Base-by-base conservation (phyloP, 371 early-diverging fungal species). In the Syncephalastrum racemosum region DNA sequence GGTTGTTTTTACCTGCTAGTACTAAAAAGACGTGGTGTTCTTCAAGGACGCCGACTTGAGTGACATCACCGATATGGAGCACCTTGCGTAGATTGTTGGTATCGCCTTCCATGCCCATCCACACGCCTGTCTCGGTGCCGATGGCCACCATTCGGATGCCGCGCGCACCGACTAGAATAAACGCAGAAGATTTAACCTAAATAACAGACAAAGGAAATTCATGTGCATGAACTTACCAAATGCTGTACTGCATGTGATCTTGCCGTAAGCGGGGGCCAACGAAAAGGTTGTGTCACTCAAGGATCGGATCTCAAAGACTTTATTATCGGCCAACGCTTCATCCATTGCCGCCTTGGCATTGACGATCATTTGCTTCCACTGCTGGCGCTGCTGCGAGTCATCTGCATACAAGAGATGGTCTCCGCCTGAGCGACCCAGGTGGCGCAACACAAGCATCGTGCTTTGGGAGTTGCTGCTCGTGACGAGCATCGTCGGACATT, bases 321-420 rank as follows among this genome's bases (percentile, higher is more conserved):
- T 62, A 58, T 75, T 66, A 47, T 81, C 77, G 25, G 73, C 75
- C 53, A 77, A 40, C 1, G 64, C 50, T 39, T 57, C 40, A 48
- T 75, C 75, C 24, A 68, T 45, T 65, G 46, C 84, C 25, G 77
- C 77, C 49, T 85, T 82, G 60, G 90, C 90, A 54, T 90, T 80
- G 46, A 84, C 76, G 19, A 96, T 87, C 58, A 86, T 85, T 55
- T 93, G 90, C 54, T 87, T 79, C 96, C 96, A 96, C 40, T 89
- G 79, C 51, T 80, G 68, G 24, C 92, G 85, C 36, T 86, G 87
- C 0, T 87, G 84, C n/a, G 84, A 70, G 45, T 80, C 87, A 16
- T 82, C 79, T 4, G 92, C 90, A 53, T 87, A 83, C 42, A 97
- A 66, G 0, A 89, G 75, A 64, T 88, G 74, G 27, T 83, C 63